Conservation (phyloP, 2,329 filamentous ascomycete species). For the Amauroascus verrucosus region DNA sequence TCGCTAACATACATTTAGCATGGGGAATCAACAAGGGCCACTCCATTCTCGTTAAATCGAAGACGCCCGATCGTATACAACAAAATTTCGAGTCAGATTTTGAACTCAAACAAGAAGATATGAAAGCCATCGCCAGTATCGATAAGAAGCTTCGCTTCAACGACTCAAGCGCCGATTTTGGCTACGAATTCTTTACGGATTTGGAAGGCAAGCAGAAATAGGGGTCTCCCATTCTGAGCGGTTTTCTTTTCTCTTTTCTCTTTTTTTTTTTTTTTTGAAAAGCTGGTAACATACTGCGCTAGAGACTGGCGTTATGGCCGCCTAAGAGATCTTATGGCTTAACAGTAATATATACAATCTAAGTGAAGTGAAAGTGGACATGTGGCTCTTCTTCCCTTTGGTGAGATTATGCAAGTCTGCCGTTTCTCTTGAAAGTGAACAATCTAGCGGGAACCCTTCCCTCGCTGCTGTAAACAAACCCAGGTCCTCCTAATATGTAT, state of each 20-base stretch:
- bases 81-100: constrained; percentile 45
- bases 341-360: background rate
- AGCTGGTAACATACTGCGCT: too few relatives aligned
- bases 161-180: constrained; percentile 47
- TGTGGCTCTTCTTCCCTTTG: background rate
- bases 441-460: too few relatives aligned
- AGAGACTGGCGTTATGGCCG: too few relatives aligned
- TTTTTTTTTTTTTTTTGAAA: too few relatives aligned
- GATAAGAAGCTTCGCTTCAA: constrained; percentile 56
- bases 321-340: too few relatives aligned
- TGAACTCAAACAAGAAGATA: constrained; percentile 47
- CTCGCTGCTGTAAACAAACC: too few relatives aligned
- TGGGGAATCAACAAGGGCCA: constrained; percentile 46
- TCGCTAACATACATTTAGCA: constrained; percentile 25
- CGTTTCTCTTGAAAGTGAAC: too few relatives aligned
- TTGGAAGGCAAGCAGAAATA: constrained; percentile 45
- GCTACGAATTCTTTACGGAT: constrained; percentile 49
- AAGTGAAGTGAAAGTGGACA: background rate
- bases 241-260: too few relatives aligned
- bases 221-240: too few relatives aligned
- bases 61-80: constrained; percentile 36
- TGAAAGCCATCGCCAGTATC: constrained; percentile 45
- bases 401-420: background rate
- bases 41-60: constrained; percentile 46
- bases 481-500: too few relatives aligned